phyloP scores from a whole-genome alignment of 2,329 filamentous ascomycete genomes.

The Trichophyton rubrum region DNA sequence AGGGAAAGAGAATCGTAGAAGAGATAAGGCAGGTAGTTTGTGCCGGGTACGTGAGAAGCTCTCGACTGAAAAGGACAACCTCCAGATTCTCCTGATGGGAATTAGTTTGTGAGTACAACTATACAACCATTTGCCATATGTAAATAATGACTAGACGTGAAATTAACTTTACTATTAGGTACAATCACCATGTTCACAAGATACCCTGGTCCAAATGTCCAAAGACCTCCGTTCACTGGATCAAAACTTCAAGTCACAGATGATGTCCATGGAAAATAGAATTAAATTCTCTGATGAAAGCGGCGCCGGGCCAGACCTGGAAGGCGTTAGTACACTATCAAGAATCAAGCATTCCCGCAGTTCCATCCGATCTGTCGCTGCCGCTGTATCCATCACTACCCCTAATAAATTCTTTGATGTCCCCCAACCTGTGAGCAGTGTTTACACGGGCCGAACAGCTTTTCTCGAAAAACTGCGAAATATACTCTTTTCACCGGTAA shows the following conservation, averaged over 20 bases:
- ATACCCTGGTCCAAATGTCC: background rate
- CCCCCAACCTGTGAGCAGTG: slow-evolving; percentile 14
- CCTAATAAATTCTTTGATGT: slow-evolving; percentile 17
- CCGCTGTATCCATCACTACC: background rate
- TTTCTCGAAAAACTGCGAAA: too few species aligned
- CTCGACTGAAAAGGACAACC: slow-evolving; percentile 9
- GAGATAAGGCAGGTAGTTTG: slow-evolving; percentile 2
- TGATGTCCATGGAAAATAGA: background rate
- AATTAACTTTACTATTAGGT: too few species aligned
- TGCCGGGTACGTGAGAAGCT: slow-evolving; percentile 8
- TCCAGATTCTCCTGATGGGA: slow-evolving; percentile 10
- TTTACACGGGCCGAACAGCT: slow-evolving; percentile 15
- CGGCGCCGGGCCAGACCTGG: background rate
- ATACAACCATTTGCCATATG: too few species aligned
- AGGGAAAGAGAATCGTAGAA: slow-evolving; percentile 10
- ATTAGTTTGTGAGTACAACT: slow-evolving; percentile 11
- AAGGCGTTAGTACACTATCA: too few species aligned
- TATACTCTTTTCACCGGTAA: background rate
- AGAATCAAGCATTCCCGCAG: background rate
- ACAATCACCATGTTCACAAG: background rate
- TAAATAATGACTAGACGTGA: too few species aligned
- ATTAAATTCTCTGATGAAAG: background rate
- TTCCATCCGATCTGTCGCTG: background rate
- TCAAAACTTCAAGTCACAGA: background rate
- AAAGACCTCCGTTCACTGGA: background rate